These are phyloP conservation scores for Symbiodinium natans DNA, from an alignment of 73 alveolate species.

Conservation along the genomic window DNA sequence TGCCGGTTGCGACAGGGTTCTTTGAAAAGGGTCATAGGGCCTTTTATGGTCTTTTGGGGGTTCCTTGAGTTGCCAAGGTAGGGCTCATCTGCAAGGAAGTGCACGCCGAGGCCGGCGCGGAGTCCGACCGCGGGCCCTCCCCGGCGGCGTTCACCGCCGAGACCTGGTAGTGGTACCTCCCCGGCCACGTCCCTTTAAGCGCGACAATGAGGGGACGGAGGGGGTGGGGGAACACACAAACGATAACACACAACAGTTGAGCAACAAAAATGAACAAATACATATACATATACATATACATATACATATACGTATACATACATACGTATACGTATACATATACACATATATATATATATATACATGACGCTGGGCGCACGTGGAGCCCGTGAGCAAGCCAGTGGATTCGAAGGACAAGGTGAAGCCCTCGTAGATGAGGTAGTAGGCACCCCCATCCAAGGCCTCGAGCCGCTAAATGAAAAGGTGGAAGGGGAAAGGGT, in stretches of 20 bases:
- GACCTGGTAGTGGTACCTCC: constrained; percentile 95
- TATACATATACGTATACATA: too few species aligned
- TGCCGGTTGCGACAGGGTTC: too few species aligned
- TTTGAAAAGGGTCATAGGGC: too few species aligned
- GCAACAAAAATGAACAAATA: not conserved
- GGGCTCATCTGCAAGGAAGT: too few species aligned
- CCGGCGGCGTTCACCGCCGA: constrained; percentile 97
- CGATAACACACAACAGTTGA: not conserved
- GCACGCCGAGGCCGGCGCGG: not conserved
- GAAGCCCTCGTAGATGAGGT: constrained; percentile 51
- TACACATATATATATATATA: not conserved
- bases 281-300: not conserved
- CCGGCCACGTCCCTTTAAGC: not conserved
- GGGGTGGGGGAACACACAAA: not conserved
- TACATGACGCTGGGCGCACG: constrained; percentile 10
- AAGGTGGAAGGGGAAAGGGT: too few species aligned
- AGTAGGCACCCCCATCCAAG: constrained; percentile 72
- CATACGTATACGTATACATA: too few species aligned
- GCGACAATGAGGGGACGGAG: not conserved
- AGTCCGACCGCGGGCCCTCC: constrained; percentile 94
- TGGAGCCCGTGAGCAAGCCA: constrained; percentile 62
- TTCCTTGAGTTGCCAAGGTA: too few species aligned
- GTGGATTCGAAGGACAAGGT: constrained; percentile 50
- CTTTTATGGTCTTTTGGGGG: too few species aligned
- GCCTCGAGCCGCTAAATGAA: constrained; percentile 8